These are phyloP conservation scores for Helminthosporium solani DNA, from an alignment of 2,329 filamentous ascomycete genomes.

Conservation along the genomic window DNA sequence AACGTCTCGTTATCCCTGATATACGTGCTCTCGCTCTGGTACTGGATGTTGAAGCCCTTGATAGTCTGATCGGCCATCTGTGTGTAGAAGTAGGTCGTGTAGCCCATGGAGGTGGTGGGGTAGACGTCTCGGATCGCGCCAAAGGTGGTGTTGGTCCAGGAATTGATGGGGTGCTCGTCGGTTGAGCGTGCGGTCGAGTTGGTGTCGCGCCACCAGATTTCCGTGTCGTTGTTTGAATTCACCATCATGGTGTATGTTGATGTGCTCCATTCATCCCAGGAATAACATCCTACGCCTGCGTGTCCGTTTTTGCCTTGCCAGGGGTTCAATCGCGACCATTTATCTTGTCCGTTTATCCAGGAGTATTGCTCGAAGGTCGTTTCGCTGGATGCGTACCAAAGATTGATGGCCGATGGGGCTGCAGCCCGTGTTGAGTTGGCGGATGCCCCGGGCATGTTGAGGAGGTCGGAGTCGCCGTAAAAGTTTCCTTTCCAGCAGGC, in stretches of 20 bases:
- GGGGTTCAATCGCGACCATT: conserved; percentile 40
- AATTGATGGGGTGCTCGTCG: conserved; percentile 43
- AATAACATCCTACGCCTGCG: conserved; percentile 48
- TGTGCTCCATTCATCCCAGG: conserved; percentile 41
- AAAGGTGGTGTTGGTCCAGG: conserved; percentile 35
- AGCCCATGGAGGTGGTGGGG: conserved; percentile 44
- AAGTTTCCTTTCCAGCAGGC: conserved; percentile 75
- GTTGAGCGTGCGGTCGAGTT: conserved; percentile 34
- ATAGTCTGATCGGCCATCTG: conserved; percentile 41
- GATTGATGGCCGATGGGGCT: conserved; percentile 43
- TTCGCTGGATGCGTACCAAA: conserved; percentile 47
- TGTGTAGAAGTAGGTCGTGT: conserved; percentile 47
- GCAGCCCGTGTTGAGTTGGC: conserved; percentile 25
- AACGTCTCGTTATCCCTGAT: conserved; percentile 32
- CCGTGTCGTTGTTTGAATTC: conserved; percentile 40
- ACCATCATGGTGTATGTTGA: conserved; percentile 48
- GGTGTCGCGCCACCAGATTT: conserved; percentile 50
- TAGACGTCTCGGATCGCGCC: conserved; percentile 39
- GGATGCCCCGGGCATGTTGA: conserved; percentile 36
- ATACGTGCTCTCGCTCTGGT: conserved; percentile 42
- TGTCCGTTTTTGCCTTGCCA: conserved; percentile 47
- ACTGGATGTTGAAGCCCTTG: conserved; percentile 44
- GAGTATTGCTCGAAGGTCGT: conserved; percentile 45
- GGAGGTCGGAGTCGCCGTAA: conserved; percentile 41
- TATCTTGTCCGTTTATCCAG: conserved; percentile 42